Base-by-base conservation (phyloP, 768 basidiomycete genomes). In the Polyporus arcularius region DNA sequence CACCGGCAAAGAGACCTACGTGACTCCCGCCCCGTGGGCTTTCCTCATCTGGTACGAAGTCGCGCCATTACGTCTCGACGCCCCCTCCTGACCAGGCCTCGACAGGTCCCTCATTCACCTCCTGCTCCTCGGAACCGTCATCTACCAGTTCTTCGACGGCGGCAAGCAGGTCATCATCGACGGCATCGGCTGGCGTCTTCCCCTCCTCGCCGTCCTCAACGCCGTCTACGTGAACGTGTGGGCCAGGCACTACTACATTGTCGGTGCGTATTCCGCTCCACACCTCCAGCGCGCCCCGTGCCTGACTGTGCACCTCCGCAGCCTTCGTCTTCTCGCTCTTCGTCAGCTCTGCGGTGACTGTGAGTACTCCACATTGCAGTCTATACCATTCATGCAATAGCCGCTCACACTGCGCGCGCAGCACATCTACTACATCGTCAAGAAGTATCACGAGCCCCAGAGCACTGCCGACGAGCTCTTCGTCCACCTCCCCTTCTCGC, bases 361-460 rank as follows among this genome's bases (percentile, higher is more conserved):
- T 79, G 65, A 59, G 66, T 46, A 21, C 35, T 21, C 35, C 3
- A 26, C 16, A 47, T 53, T 38, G 35, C 26, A 60, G 32, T 49
- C 21, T n/a, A 46, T 42, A 48, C 16, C 53, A 49, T 55, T 35
- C 18, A 5, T 1, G 8, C 21, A 10, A n/a, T 28, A 31, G 30
- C n/a, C 16, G 18, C 58, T 55, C 18, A 60, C 72, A 76, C 50
- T 72, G 62, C 60, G 67, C 75, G 71, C 79, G 3, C 71, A 89
- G 82, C 94, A 96, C 74, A 92, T 96, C 73, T 97, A 98, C 79
- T 98, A 96, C 72, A 78, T 92, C 60, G 89, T 98, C 71, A 96
- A 96, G 82, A 93, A 94, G 75, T 83, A 86, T 63, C 87, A 94
- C 72, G 73, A 80, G 30, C 76, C 91, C 30, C 80, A 89, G 68